Evolutionary conservation across 768 basidiomycete species (phyloP), one percentile per base, ranked within the genome.

Genomic region (Paxillus rubicundulus): DNA sequence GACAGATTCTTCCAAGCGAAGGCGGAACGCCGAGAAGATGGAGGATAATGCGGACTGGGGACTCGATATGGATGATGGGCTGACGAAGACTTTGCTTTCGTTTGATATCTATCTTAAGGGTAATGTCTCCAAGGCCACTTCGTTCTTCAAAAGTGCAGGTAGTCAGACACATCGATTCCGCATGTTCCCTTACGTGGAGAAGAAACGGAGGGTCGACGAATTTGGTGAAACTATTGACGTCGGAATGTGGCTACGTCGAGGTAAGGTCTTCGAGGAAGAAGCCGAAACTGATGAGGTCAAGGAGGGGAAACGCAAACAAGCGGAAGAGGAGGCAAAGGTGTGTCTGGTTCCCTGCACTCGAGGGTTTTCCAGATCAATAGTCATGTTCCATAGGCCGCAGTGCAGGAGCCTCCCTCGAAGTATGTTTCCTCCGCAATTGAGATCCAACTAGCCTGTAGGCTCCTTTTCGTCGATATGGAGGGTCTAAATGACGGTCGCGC

Each of bases 101-200:
- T 99, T 90, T 61, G 97, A 99, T 70, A 97, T 98, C 59, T 98
- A 92, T 68, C 79, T 98, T 55, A 97, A 96, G 68, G 95, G 95
- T n/a, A 93, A 96, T 56, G 90, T 94, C 42, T 86, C 89, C 24
- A 88, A 89, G 58, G 77, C 87, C 21, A 89, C 84, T 1, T 86
- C 87, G 2, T 94, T 93, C 73, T 96, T 94, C 78, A 93, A 92
- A 68, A 86, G 75, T 52, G 74, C 82, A 9, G 83, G 82, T 13
- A 76, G 78, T 9, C 85, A 88, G 58, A 74, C 80, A 14, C 90
- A 89, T 57, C 77, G 97, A 47, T 98, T 90, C 69, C 80, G 96
- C 57, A 98, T 98, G 94, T 98, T 98, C 72, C 97, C 97, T 0
- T 94, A 92, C 58, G 84, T 96, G 27, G 96, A 98, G 72, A 87